Evolutionary conservation across 2,329 filamentous ascomycete genomes (phyloP).

Genomic region (Ilyonectria mors-panacis): DNA sequence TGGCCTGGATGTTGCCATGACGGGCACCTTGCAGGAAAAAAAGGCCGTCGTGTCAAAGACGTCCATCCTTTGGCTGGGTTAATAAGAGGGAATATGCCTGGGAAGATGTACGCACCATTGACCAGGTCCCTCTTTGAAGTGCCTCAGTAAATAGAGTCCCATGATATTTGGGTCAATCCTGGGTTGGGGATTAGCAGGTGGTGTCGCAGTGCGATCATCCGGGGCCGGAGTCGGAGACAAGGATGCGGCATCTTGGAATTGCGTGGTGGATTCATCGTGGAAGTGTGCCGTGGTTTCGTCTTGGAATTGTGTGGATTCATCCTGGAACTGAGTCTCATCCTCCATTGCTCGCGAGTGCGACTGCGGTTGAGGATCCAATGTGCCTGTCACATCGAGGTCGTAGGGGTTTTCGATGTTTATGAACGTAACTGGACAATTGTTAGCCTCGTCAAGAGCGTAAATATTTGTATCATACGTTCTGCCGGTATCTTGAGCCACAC

Average conservation of each 20-base stretch:
- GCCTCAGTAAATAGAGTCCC: constrained; percentile 28
- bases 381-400: background rate
- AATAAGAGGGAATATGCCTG: fast-evolving
- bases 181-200: background rate
- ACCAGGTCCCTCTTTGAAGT: constrained; percentile 41
- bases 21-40: constrained; percentile 41
- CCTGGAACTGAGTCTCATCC: too few relatives aligned
- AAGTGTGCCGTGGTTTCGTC: too few relatives aligned
- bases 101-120: constrained; percentile 15
- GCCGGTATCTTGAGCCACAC: constrained; percentile 37
- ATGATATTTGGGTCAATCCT: constrained; percentile 20
- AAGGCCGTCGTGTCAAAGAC: constrained; percentile 31
- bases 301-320: too few relatives aligned
- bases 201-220: background rate
- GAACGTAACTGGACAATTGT: constrained; percentile 26
- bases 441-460: fast-evolving
- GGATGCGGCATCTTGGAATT: too few relatives aligned
- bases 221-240: background rate
- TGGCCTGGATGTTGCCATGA: constrained; percentile 37
- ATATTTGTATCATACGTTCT: constrained; percentile 11
- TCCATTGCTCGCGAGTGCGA: background rate
- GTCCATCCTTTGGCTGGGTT: constrained; percentile 32
- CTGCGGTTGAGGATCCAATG: background rate
- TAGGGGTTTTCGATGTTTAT: constrained; percentile 29
- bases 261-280: too few relatives aligned